Evolutionary conservation across 208 protist genomes (phyloP).

Genomic region (Trypanosoma theileri): DNA sequence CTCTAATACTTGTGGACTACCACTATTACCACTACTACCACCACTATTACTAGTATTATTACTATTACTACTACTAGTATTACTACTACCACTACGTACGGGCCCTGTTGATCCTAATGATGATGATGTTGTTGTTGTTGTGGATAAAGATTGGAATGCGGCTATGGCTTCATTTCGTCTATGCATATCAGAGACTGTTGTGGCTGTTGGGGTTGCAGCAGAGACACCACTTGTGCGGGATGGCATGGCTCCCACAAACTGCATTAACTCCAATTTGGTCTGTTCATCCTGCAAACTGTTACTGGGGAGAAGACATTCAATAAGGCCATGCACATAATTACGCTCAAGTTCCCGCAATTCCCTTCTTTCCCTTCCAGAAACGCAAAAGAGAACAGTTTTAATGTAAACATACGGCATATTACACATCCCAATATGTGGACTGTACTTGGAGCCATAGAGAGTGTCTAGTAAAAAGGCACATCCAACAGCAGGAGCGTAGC

Average conservation of each 20-base stretch:
- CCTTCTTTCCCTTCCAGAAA: conserved; percentile 32
- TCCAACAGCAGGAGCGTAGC: conserved; percentile 59
- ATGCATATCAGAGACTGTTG: no score
- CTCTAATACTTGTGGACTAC: conserved; percentile 5
- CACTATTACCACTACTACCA: conserved; percentile 13
- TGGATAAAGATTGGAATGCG: no score
- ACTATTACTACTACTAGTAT: conserved; percentile 10
- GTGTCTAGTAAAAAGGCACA: conserved; percentile 62
- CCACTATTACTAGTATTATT: conserved; percentile 2
- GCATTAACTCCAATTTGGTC: conserved; percentile 61
- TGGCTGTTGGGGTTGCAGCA: no score
- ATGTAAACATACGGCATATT: conserved; percentile 73
- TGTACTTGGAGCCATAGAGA: conserved; percentile 82
- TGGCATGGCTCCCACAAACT: conserved; percentile 58
- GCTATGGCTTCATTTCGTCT: no score
- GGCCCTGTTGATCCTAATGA: no score
- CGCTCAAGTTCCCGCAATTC: conserved; percentile 36
- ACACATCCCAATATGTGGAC: conserved; percentile 63
- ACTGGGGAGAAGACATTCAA: conserved; percentile 52
- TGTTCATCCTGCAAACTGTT: conserved; percentile 42
- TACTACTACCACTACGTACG: no score
- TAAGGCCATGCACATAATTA: conserved; percentile 58
- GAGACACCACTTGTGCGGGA: background rate
- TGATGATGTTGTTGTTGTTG: no score
- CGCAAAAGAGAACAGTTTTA: conserved; percentile 70